These are phyloP conservation scores for Puccinellia tenuiflora DNA, from an alignment of 176 grass and related monocot species.

Conservation along the genomic window DNA sequence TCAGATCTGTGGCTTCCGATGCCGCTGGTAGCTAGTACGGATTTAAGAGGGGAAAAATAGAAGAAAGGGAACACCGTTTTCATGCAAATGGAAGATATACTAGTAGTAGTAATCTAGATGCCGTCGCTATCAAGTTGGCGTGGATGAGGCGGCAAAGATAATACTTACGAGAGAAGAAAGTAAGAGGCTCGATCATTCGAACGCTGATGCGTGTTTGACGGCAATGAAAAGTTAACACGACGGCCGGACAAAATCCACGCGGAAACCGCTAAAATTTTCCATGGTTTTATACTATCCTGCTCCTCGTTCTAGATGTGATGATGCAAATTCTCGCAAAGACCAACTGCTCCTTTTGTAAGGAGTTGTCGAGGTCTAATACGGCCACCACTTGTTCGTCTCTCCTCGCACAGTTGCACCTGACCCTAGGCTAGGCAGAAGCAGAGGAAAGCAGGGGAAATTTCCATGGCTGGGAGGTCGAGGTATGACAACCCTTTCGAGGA, in stretches of 20 bases:
- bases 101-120: not conserved
- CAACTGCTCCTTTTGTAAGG: not conserved
- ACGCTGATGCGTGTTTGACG: not conserved
- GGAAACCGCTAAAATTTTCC: slow-evolving; percentile 11
- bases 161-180: not conserved
- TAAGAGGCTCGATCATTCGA: not conserved
- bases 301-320: slow-evolving; percentile 16
- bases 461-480: slow-evolving; percentile 41
- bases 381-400: not conserved
- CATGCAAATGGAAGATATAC: not conserved
- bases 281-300: not conserved
- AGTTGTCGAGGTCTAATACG: not conserved
- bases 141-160: slow-evolving; percentile 26
- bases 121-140: slow-evolving; percentile 9
- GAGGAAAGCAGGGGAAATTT: not conserved
- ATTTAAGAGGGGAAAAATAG: not conserved
- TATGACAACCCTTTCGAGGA: slow-evolving; percentile 60
- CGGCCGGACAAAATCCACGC: slow-evolving; percentile 31
- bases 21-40: not conserved
- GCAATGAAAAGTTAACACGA: slow-evolving; percentile 29
- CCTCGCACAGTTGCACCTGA: not conserved
- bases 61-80: not conserved
- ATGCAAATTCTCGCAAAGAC: not conserved
- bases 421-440: not conserved
- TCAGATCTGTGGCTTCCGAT: not conserved